Base-by-base conservation (phyloP, 257 asterid species). In the Nemophila menziesii region DNA sequence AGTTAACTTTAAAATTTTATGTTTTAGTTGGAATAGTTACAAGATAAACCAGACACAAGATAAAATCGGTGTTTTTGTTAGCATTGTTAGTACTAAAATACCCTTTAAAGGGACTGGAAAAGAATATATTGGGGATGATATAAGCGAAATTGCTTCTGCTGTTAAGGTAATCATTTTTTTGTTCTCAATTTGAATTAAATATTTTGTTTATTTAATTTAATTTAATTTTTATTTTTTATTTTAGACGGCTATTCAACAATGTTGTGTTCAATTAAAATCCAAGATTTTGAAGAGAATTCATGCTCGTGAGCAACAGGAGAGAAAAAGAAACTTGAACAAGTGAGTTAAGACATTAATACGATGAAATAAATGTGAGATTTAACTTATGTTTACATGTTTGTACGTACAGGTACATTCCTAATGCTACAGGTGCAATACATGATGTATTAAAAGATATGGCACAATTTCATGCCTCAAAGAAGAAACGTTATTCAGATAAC, bases 241-340 rank as follows among this genome's bases (percentile, higher is more conserved):
- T 22, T 82, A 85, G 96, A 69, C 70, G 20, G 83, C 93, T 43
- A 75, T 85, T 65, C 82, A 80, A 67, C 93, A 78, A 57, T 80
- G 93, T 55, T 80, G 96, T 44, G 43, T 52, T 53, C 96, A 85
- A 70, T 75, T 80, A 24, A 85, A 77, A 54, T 71, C 87, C 59
- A 85, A 85, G 70, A 85, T 78, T 11, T 85, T 85, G 60, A 80
- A 80, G 66, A 74, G 77, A 70, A 78, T 80, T 57, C 96, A 85
- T 70, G 93, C 93, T 60, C 96, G 93, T 18, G 96, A 85, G 71
- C 96, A 85, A 80, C 96, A 80, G 61, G 96, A 85, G 73, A 78
- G 96, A 63, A 78, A 85, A 51, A 74, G 92, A 42, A 85, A 84
- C 60, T 69, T 85, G 80, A 78, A 49, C 85, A 85, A 71, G 96